A percentile compares a stretch with the other conserved stretches of the same genome.
phyloP scores from a whole-genome alignment of 352 stramenopile species.

The Phytophthora kernoviae region DNA sequence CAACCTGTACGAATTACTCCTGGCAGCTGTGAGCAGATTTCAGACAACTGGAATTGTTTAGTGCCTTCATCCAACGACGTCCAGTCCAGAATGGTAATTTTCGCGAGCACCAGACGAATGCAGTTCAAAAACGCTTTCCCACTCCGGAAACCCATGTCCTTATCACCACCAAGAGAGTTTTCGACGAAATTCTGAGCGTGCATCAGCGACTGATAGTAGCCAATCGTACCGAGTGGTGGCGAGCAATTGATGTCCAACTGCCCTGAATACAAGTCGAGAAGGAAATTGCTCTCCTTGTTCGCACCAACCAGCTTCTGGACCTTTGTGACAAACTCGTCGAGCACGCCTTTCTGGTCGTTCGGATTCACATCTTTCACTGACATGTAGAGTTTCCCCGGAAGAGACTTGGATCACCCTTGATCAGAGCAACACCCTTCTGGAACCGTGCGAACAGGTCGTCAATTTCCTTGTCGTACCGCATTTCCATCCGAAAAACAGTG shows the following conservation, averaged over 20 bases:
- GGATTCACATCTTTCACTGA: constrained; percentile 84
- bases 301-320: constrained; percentile 49
- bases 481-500: constrained; percentile 73
- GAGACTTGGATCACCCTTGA: constrained; percentile 61
- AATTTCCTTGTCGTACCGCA: constrained; percentile 83
- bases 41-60: constrained; percentile 56
- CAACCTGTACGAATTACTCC: constrained; percentile 53
- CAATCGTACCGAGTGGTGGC: constrained; percentile 61
- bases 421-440: constrained; percentile 65
- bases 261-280: constrained; percentile 67
- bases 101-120: constrained; percentile 70
- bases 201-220: constrained; percentile 61
- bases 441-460: constrained; percentile 70
- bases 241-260: constrained; percentile 76
- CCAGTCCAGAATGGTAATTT: constrained; percentile 84
- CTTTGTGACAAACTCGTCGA: constrained; percentile 63
- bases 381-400: constrained; percentile 80
- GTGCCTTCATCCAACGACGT: constrained; percentile 73
- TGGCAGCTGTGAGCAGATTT: constrained; percentile 51
- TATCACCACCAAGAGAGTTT: constrained; percentile 8
- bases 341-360: constrained; percentile 58
- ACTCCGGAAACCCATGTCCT: constrained; percentile 39
- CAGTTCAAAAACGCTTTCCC: constrained; percentile 74
- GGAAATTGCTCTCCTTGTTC: constrained; percentile 69
- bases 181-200: constrained; percentile 45